These are phyloP conservation scores for Hygrophila difformis DNA, from an alignment of 257 asterid species.

Conservation along the genomic window DNA sequence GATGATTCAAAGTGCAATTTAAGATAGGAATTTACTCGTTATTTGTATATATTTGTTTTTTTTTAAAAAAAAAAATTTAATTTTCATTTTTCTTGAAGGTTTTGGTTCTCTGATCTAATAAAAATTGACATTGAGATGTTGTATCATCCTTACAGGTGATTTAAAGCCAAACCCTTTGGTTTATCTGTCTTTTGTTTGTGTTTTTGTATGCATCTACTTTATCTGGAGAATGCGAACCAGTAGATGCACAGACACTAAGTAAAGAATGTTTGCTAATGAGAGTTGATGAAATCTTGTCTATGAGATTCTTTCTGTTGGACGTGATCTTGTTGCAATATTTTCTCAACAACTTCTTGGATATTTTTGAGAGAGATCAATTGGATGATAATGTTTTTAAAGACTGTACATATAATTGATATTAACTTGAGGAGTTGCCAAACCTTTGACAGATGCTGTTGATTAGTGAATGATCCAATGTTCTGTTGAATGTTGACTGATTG, in stretches of 20 bases:
- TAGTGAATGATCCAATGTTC: not conserved
- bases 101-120: not conserved
- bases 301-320: too few relatives aligned
- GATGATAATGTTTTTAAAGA: too few relatives aligned
- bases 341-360: not conserved
- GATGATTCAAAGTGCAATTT: not conserved
- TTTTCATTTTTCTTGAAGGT: not conserved
- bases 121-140: not conserved
- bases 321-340: not conserved
- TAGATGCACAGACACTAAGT: not conserved
- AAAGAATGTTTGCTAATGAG: not conserved
- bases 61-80: too few relatives aligned
- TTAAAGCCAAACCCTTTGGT: not conserved
- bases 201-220: not conserved
- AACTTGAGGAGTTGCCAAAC: not conserved
- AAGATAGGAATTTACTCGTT: not conserved
- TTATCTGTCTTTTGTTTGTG: not conserved
- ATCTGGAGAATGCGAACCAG: not conserved
- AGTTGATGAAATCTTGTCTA: not conserved
- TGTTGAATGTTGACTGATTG: not conserved
- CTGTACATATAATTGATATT: too few relatives aligned
- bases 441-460: not conserved
- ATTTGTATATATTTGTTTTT: too few relatives aligned
- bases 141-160: not conserved
- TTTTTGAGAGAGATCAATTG: not conserved